Base-by-base conservation (phyloP, 495 filamentous ascomycete genomes). In the Lichenothelia convexa region DNA sequence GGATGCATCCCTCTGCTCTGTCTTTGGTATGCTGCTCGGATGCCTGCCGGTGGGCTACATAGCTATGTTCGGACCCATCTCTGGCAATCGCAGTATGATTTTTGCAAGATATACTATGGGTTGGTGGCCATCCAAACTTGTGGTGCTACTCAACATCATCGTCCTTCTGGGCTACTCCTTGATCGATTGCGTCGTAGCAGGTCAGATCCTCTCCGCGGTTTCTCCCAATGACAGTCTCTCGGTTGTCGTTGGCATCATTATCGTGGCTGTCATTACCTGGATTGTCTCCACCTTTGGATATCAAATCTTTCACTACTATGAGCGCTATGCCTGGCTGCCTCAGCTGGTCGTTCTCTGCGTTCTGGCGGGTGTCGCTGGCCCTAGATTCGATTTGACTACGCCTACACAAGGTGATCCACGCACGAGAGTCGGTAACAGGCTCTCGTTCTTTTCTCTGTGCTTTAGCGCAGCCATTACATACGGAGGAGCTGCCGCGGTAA, bases 51-150 rank as follows among this genome's bases (percentile, higher is more conserved):
- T 75, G 3, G 65, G 70, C 3, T 83, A 78, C 61, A 75, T 77
- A 48, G 69, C 73, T n/a, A 73, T 70, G 5, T 82, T 73, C 62
- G 80, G 79, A 0, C 75, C 80, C 3, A 49, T 63, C 21, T 74
- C 69, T 33, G 80, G 80, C 4, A 76, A 79, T 48, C 58, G 80
- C 11, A 81, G 78, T 40, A 63, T 80, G 71, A 70, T 78, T 7
- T 71, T 81, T 41, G 63, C 73, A 13, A 65, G 78, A 11, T 85
- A 75, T 55, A 67, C 70, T 18, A 82, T 83, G 68, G 80, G 79
- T 21, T 84, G 77, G 71, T 84, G 75, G 72, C 79, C 80, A 1
- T 71, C 68, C 45, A 83, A 82, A 54, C 53, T 84, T 5, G 64
- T 80, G 23, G 75, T 79, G 11, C 38, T 81, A 13, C 57, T 86